Conservation (phyloP, 1,284 basidiomycete genomes). For the Erythrobasidium hasegawianum region DNA sequence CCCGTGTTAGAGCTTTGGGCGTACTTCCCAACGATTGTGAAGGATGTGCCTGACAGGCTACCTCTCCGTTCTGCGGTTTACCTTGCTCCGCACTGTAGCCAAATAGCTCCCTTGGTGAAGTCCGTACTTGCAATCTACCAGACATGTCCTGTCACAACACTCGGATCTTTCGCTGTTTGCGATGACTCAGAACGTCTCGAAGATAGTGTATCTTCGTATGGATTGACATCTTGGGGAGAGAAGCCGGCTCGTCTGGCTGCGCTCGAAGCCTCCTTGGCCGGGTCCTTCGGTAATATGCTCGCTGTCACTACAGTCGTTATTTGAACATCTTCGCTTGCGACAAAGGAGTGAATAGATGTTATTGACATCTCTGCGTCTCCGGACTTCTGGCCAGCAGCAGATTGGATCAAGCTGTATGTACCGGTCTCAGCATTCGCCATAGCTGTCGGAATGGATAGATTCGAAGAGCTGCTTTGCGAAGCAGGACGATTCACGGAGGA, state of each 20-base stretch:
- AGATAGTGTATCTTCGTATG: background rate
- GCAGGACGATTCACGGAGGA: background rate
- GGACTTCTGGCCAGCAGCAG: background rate
- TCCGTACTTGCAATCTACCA: background rate
- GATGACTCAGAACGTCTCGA: background rate
- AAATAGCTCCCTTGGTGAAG: too few relatives aligned
- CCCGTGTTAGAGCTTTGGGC: too few relatives aligned
- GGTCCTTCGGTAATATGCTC: background rate
- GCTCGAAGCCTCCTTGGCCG: background rate
- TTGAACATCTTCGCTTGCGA: background rate
- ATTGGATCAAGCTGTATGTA: conserved; percentile 8
- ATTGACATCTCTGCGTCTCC: background rate
- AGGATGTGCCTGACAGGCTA: too few relatives aligned
- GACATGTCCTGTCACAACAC: background rate
- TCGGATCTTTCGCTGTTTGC: background rate
- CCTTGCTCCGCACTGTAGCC: too few relatives aligned
- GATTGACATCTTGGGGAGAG: background rate
- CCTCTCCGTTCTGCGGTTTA: too few relatives aligned
- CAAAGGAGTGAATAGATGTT: conserved; percentile 23
- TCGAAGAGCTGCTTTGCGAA: background rate
- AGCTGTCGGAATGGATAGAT: background rate
- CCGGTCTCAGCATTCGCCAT: conserved; percentile 13
- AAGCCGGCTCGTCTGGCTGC: background rate
- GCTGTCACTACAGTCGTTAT: conserved; percentile 25
- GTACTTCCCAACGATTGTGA: too few relatives aligned